Percentiles rank a stretch among this genome's conserved stretches.
Evolutionary conservation across 2,329 filamentous ascomycete species (phyloP).

Genomic region (Phyllachora maydis): DNA sequence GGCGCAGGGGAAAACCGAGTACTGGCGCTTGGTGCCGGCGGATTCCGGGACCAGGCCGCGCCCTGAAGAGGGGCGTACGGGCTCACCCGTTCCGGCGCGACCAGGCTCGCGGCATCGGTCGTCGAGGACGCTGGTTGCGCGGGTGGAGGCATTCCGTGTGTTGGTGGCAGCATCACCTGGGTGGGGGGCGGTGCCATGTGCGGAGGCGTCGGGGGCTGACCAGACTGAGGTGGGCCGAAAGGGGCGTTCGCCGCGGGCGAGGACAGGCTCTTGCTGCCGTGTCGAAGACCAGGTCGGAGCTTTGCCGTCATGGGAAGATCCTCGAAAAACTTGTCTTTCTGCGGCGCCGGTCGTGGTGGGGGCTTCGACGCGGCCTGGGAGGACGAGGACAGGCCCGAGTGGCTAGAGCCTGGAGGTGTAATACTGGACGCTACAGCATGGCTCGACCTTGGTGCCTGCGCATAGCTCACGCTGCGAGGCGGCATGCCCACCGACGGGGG

Average conservation of each 20-base stretch:
- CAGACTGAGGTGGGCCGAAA: no score
- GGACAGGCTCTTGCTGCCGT: constrained; percentile 18
- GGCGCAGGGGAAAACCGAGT: constrained; percentile 34
- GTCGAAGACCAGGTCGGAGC: constrained; percentile 38
- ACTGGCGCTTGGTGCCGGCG: constrained; percentile 26
- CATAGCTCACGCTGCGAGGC: constrained; percentile 26
- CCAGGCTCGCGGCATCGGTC: constrained; percentile 17
- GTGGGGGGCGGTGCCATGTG: no score
- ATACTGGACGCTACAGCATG: no score
- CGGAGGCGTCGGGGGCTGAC: no score
- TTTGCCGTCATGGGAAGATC: constrained; percentile 46
- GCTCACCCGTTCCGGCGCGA: constrained; percentile 28
- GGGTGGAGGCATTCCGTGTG: constrained; percentile 6
- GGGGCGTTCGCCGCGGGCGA: no score
- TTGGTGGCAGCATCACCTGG: no score
- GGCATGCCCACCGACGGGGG: no score
- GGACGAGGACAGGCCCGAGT: constrained; percentile 10
- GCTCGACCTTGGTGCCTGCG: constrained; percentile 4
- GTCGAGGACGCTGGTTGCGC: constrained; percentile 7
- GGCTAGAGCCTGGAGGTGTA: no score
- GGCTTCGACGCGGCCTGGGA: constrained; percentile 1
- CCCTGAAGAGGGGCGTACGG: constrained; percentile 28
- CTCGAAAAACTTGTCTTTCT: constrained; percentile 50
- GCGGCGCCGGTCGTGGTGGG: constrained; percentile 5
- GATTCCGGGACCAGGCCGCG: constrained; percentile 29